Base-by-base conservation (phyloP, 208 protist genomes). In the Leishmania aethiopica region DNA sequence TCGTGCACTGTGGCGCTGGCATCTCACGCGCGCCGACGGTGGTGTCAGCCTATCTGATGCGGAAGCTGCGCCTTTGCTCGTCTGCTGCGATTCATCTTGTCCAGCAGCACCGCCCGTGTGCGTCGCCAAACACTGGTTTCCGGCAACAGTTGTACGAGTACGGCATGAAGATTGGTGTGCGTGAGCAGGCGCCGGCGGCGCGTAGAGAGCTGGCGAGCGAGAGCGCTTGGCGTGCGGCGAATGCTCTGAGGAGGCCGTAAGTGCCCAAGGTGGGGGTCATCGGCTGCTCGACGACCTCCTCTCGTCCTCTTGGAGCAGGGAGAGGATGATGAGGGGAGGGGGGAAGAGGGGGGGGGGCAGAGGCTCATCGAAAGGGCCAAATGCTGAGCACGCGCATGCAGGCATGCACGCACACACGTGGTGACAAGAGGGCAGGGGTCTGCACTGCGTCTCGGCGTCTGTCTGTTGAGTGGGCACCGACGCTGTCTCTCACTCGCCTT, bases 1-100 rank as follows among this genome's bases (percentile, higher is more conserved):
- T 96, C 10, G 92, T 97, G 70, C 94, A 97, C 79, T 97, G 94
- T 75, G 94, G 93, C 0, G 93, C 92, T 5, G 94, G 93, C 62
- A 97, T 97, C 75, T 96, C 93, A 2, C 90, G 94, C 47, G 93
- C 92, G 8, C 91, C 94, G 37, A 94, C 91, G 40, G 85, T 96
- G 82, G 87, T 91, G 1, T 87, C 89, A 0, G 89, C 94, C 22
- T 96, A 96, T 86, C 77, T 97, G 19, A 94, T 97, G 25, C 85
- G 88, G 28, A 95, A 94, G 82, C 75, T 96, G 53, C 76, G 88
- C 25, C 42, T 97, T n/a, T 75, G 80, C 35, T 85, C 93, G 13
- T 77, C 57, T 3, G 83, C 80, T 67, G 93, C 93, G 6, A 83
- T 97, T 64, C 60, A 72, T 32, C 47, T 97, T 22, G 85, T 97